Evolutionary conservation across 1,139 yeast genomes (phyloP).

Genomic region (Lodderomyces theae): DNA sequence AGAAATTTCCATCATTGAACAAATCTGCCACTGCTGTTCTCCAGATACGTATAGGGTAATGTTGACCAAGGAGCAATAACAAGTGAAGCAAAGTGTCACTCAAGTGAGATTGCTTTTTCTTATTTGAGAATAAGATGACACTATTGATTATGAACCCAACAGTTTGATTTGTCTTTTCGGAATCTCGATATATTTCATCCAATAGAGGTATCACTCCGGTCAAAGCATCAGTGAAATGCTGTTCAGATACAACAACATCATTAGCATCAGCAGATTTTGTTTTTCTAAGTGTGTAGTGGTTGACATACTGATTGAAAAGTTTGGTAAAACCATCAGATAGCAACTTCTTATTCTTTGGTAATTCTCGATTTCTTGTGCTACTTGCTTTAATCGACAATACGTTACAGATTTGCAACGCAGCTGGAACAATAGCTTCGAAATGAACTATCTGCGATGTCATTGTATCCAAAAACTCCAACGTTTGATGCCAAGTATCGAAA

Average conservation of each 20-base stretch:
- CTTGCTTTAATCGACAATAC: constrained; percentile 55
- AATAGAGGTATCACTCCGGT: constrained; percentile 38
- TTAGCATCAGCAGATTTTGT: not conserved
- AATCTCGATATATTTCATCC: constrained; percentile 46
- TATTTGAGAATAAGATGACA: constrained; percentile 34
- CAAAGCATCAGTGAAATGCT: not conserved
- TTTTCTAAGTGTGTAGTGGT: not conserved
- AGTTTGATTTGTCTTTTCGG: constrained; percentile 28
- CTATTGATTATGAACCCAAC: constrained; percentile 16
- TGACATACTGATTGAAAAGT: constrained; percentile 8
- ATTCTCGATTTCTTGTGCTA: constrained; percentile 53
- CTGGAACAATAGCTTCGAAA: constrained; percentile 52
- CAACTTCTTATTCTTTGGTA: constrained; percentile 63
- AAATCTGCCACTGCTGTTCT: constrained; percentile 49
- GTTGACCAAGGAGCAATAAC: constrained; percentile 29
- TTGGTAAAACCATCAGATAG: constrained; percentile 54
- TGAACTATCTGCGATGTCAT: constrained; percentile 45
- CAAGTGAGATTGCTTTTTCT: constrained; percentile 9
- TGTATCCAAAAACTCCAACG: constrained; percentile 59
- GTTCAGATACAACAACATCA: not conserved
- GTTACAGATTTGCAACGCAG: constrained; percentile 48
- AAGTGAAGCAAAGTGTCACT: not conserved
- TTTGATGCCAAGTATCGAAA: constrained; percentile 68
- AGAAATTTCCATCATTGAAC: constrained; percentile 45
- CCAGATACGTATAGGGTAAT: constrained; percentile 47